Evolutionary conservation across 2,329 filamentous ascomycete genomes (phyloP).

Genomic region (Penicillium sp.): DNA sequence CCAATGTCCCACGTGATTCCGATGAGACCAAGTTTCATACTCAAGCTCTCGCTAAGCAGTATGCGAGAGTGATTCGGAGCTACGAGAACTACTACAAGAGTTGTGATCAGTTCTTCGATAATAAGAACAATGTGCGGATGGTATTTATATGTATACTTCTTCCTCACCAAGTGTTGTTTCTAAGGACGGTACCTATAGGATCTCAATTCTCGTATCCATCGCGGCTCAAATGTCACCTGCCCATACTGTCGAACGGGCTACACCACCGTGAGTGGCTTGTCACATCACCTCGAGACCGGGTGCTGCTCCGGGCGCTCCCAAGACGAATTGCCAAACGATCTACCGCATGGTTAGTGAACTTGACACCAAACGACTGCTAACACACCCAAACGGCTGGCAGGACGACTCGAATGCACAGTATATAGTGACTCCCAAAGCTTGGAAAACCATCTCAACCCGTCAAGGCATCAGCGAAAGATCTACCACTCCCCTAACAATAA

Average conservation of each 20-base stretch:
- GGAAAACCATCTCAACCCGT: slow-evolving; percentile 61
- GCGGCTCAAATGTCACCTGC: slow-evolving; percentile 52
- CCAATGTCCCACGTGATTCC: slow-evolving; percentile 32
- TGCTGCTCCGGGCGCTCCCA: slow-evolving; percentile 53
- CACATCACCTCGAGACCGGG: slow-evolving; percentile 62
- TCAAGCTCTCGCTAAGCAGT: slow-evolving; percentile 25
- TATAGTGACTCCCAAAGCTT: slow-evolving; percentile 48
- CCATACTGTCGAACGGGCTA: slow-evolving; percentile 59
- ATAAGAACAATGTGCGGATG: slow-evolving; percentile 37
- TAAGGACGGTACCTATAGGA: slow-evolving; percentile 52
- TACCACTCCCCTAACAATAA: slow-evolving; percentile 51
- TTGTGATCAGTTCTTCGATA: slow-evolving; percentile 39
- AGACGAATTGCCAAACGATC: slow-evolving; percentile 56
- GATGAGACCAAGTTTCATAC: slow-evolving; percentile 29
- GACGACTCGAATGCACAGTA: slow-evolving; percentile 37
- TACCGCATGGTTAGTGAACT: slow-evolving; percentile 51
- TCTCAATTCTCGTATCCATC: slow-evolving; percentile 58
- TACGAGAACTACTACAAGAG: slow-evolving; percentile 36
- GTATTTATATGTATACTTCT: slow-evolving; percentile 20
- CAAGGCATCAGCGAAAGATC: slow-evolving; percentile 54
- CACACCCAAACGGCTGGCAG: slow-evolving; percentile 57
- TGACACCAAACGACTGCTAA: slow-evolving; percentile 57
- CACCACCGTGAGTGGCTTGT: slow-evolving; percentile 59
- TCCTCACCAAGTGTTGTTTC: too few relatives aligned
- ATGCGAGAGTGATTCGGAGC: slow-evolving; percentile 34